These are phyloP conservation scores for Verticillium dahliae DNA, from an alignment of 2,329 filamentous ascomycete genomes.

Conservation along the genomic window DNA sequence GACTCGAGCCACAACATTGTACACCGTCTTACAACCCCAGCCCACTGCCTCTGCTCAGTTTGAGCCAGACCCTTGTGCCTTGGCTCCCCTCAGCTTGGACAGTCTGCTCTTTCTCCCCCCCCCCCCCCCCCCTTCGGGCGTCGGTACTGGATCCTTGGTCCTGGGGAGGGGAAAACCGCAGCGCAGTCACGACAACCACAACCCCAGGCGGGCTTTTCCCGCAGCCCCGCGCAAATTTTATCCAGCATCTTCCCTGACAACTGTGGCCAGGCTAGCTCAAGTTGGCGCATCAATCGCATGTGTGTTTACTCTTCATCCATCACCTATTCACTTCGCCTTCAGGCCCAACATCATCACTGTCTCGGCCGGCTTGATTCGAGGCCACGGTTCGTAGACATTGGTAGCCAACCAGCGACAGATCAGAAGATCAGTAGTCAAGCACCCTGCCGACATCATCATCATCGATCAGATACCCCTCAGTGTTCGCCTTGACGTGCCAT, in stretches of 20 bases:
- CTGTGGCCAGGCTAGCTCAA: background rate
- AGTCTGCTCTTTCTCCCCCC: no score
- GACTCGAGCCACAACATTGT: background rate
- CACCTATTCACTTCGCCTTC: background rate
- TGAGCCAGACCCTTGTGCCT: background rate
- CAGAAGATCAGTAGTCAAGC: background rate
- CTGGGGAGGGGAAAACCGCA: background rate
- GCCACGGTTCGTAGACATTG: background rate
- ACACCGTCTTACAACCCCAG: no score
- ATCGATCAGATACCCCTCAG: background rate
- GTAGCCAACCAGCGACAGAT: background rate
- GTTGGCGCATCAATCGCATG: background rate
- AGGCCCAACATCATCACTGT: background rate
- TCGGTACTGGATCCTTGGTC: background rate
- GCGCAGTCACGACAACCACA: background rate
- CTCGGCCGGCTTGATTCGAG: background rate
- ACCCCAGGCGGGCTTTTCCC: background rate
- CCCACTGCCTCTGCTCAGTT: background rate
- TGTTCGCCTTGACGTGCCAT: background rate
- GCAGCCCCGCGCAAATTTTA: background rate
- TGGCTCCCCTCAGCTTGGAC: background rate
- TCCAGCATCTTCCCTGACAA: background rate
- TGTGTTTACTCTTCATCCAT: background rate
- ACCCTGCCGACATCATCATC: background rate
- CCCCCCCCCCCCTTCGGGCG: background rate